A percentile compares a stretch with the other conserved stretches of the same genome.
These are phyloP conservation scores for Lachancea dasiensis DNA, from an alignment of 805 yeast species.

Conservation along the genomic window DNA sequence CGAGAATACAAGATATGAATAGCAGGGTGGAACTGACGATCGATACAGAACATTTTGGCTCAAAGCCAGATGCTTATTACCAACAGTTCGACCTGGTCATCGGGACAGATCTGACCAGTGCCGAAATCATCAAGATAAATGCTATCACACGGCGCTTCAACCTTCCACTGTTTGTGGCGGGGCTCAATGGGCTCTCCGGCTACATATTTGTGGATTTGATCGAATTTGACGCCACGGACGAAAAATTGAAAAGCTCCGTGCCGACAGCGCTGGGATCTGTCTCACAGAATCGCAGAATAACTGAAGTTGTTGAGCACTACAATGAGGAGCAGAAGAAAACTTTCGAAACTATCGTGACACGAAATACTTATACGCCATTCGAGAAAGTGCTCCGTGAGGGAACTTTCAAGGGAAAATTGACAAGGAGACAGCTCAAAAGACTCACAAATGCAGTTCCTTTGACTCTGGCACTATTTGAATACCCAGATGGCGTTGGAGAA, in stretches of 20 bases:
- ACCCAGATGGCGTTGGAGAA: constrained; percentile 20
- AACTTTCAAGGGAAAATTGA: constrained; percentile 33
- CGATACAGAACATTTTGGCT: constrained; percentile 30
- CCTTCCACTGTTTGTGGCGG: constrained; percentile 64
- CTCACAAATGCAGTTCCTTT: constrained; percentile 40
- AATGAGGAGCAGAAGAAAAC: constrained; percentile 34
- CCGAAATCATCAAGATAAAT: constrained; percentile 46
- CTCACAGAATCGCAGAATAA: constrained; percentile 38
- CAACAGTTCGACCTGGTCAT: constrained; percentile 61
- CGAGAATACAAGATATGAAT: constrained; percentile 65
- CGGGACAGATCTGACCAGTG: constrained; percentile 55
- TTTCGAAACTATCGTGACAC: constrained; percentile 35
- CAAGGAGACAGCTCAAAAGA: constrained; percentile 28
- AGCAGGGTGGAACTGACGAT: constrained; percentile 61
- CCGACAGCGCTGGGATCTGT: constrained; percentile 49
- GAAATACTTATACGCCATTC: constrained; percentile 36
- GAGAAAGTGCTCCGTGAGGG: constrained; percentile 33
- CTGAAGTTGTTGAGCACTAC: constrained; percentile 32
- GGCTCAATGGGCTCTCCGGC: constrained; percentile 76
- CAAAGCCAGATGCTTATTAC: constrained; percentile 36
- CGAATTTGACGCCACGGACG: constrained; percentile 49
- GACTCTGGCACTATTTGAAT: constrained; percentile 52
- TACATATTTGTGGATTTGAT: constrained; percentile 75
- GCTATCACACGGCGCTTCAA: constrained; percentile 45
- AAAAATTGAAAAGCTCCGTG: constrained; percentile 43